Evolutionary conservation across 1,284 basidiomycete genomes (phyloP).

Genomic region (Thelephora terrestris): DNA sequence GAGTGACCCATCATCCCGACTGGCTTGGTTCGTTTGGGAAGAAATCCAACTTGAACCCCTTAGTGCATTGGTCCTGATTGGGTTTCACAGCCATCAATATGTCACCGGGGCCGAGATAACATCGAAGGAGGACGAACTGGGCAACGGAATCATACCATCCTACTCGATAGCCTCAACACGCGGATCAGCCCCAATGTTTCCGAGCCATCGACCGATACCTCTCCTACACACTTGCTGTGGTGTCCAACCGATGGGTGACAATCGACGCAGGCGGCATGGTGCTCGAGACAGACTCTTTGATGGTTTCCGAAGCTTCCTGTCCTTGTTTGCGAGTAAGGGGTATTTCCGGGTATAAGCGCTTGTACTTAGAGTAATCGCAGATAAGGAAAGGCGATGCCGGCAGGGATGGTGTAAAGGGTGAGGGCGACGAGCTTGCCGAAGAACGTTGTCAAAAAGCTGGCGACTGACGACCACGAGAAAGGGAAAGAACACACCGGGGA

Average conservation of each 20-base stretch:
- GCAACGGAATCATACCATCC: slow-evolving; percentile 9
- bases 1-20: slow-evolving; percentile 10
- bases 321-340: neutral
- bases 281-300: no score
- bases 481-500: no score
- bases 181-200: slow-evolving; percentile 49
- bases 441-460: no score
- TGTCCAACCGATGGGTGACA: neutral
- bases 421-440: neutral
- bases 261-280: neutral
- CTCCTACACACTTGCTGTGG: neutral
- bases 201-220: slow-evolving; percentile 28
- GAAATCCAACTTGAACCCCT: slow-evolving; percentile 27
- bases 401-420: neutral
- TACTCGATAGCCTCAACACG: slow-evolving; percentile 67
- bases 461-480: no score
- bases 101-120: neutral
- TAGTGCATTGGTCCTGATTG: slow-evolving; percentile 19
- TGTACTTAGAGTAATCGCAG: neutral
- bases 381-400: neutral
- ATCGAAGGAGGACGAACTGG: slow-evolving; percentile 11
- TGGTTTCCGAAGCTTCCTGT: no score
- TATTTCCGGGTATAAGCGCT: neutral
- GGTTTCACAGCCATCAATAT: neutral
- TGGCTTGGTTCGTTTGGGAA: slow-evolving; percentile 11